A percentile compares a stretch with the other conserved stretches of the same genome.
These are phyloP conservation scores for Leccinum uliginosum DNA, from an alignment of 768 basidiomycete genomes.

Conservation along the genomic window DNA sequence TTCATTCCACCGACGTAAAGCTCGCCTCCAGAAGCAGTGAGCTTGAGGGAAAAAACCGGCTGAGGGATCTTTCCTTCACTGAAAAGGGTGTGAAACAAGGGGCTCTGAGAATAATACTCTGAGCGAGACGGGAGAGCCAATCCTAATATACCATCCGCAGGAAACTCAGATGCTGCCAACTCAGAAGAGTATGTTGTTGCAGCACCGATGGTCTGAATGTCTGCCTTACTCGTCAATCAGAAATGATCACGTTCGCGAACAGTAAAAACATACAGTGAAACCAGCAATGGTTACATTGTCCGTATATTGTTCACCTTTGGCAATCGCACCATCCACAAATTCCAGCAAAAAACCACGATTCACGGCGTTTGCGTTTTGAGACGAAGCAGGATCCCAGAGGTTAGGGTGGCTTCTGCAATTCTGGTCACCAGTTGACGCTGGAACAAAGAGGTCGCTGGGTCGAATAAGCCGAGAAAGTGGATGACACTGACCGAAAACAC, in stretches of 20 bases:
- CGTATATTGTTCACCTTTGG: slow-evolving; percentile 33
- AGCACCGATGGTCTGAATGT: too few species aligned
- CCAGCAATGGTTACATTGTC: slow-evolving; percentile 25
- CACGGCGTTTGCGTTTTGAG: too few species aligned
- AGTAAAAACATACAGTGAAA: not conserved
- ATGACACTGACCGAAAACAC: not conserved
- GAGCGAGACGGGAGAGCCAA: not conserved
- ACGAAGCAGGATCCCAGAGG: too few species aligned
- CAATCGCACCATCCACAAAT: too few species aligned
- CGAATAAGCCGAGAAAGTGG: not conserved
- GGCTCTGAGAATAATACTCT: not conserved
- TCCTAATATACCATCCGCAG: too few species aligned
- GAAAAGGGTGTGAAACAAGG: not conserved
- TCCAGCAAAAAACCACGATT: too few species aligned
- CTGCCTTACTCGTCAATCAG: not conserved
- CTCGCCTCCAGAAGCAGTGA: not conserved
- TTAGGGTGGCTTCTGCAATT: not conserved
- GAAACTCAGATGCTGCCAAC: too few species aligned
- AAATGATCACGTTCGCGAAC: not conserved
- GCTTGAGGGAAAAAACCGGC: not conserved
- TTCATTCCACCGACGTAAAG: not conserved
- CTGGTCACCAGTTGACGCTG: not conserved
- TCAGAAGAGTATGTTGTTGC: too few species aligned
- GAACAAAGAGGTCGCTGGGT: not conserved
- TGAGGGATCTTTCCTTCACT: not conserved